A percentile compares a stretch with the other conserved stretches of the same genome.
Evolutionary conservation across 306 rosid genomes (phyloP).

Genomic region (Phaseolus lunatus): DNA sequence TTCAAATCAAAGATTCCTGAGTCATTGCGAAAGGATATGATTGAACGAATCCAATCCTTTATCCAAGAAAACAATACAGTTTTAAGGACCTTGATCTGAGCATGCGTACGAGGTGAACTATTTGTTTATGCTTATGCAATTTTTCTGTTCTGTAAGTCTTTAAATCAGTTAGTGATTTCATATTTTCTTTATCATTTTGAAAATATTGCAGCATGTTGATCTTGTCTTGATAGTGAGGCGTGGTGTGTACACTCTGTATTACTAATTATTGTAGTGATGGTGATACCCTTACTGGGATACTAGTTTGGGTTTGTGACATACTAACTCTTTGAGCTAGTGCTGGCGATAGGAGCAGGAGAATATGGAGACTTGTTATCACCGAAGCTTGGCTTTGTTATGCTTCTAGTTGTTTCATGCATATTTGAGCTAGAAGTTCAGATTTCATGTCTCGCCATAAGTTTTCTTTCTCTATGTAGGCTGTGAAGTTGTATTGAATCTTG

Average conservation of each 20-base stretch:
- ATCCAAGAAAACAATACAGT: conserved; percentile 59
- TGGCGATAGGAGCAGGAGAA: conserved; percentile 43
- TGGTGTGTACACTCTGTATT: conserved; percentile 57
- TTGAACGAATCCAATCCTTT: conserved; percentile 61
- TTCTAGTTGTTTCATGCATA: conserved; percentile 45
- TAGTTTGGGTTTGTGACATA: conserved; percentile 47
- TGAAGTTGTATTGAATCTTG: conserved; percentile 52
- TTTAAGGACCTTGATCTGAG: conserved; percentile 48
- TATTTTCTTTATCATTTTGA: conserved; percentile 12
- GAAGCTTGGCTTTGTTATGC: conserved; percentile 33
- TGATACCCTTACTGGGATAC: conserved; percentile 45
- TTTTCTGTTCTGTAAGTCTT: conserved; percentile 34
- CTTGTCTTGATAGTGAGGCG: conserved; percentile 44
- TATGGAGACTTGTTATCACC: conserved; percentile 38
- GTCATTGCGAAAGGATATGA: conserved; percentile 67
- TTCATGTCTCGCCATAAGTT: conserved; percentile 49
- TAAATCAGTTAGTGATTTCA: conserved; percentile 35
- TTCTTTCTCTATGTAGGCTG: conserved; percentile 59
- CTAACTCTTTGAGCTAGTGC: conserved; percentile 53
- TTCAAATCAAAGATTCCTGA: conserved; percentile 69
- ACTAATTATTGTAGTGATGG: conserved; percentile 47
- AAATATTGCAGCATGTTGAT: conserved; percentile 58
- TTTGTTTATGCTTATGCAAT: neutral
- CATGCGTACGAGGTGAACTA: conserved; percentile 42
- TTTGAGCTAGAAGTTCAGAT: conserved; percentile 48